Conservation (phyloP, 108 stramenopile genomes). For the Stephanodiscus minutulus region DNA sequence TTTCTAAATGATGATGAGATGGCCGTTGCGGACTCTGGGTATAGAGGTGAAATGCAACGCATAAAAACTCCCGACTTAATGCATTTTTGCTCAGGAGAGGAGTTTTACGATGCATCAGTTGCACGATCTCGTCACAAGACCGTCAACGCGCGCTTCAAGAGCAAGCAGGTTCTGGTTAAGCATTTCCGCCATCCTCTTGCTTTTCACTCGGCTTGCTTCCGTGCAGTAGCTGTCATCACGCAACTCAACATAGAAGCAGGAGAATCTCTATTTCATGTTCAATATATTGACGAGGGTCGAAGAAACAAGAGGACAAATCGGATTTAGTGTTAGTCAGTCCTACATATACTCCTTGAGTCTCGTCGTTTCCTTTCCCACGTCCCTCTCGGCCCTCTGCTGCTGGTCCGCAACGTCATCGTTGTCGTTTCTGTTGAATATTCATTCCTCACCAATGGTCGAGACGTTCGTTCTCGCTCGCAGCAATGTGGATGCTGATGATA, state of each 20-base stretch:
- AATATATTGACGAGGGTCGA: constrained; percentile 2
- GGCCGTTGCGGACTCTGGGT: constrained; percentile 18
- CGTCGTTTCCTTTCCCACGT: too few species aligned
- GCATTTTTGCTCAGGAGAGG: not conserved
- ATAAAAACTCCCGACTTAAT: not conserved
- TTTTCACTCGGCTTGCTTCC: not conserved
- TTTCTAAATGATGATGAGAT: constrained; percentile 15
- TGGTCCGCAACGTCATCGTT: too few species aligned
- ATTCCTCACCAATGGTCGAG: too few species aligned
- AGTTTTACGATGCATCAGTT: not conserved
- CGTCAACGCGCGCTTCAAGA: constrained; percentile 4
- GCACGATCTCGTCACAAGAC: constrained; percentile 6
- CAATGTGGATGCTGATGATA: too few species aligned
- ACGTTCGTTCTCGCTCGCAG: too few species aligned
- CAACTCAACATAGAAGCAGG: not conserved
- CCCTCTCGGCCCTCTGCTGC: too few species aligned
- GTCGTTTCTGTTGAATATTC: too few species aligned
- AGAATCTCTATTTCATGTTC: not conserved
- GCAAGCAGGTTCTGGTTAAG: not conserved
- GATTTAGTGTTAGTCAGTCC: too few species aligned
- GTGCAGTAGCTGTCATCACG: constrained; percentile 7
- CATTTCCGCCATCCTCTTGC: not conserved
- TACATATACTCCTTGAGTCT: too few species aligned
- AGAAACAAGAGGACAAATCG: not conserved
- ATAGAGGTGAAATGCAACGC: constrained; percentile 15